These are phyloP conservation scores for Zygosaccharomyces pseudobailii DNA, from an alignment of 1,139 yeast species.

Conservation along the genomic window DNA sequence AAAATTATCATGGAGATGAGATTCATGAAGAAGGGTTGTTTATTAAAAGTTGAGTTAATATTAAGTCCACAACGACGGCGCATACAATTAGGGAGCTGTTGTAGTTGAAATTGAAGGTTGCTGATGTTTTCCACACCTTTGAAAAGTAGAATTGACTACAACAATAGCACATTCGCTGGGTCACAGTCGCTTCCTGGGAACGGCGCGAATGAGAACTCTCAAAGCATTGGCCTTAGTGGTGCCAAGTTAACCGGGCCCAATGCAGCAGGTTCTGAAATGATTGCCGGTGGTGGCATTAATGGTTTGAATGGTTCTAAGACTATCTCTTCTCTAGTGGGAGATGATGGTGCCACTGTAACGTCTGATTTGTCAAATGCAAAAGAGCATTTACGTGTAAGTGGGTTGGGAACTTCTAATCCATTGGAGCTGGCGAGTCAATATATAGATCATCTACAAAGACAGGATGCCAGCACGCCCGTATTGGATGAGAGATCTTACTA, in stretches of 20 bases:
- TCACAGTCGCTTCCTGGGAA: conserved; percentile 9
- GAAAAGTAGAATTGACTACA: conserved; percentile 29
- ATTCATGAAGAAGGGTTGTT: neutral
- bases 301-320: neutral
- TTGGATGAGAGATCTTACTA: conserved; percentile 39
- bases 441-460: conserved; percentile 36
- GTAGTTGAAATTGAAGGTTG: neutral
- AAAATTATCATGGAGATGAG: conserved; percentile 3
- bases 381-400: conserved; percentile 28
- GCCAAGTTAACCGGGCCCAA: neutral
- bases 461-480: conserved; percentile 39
- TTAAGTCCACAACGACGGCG: neutral
- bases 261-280: neutral
- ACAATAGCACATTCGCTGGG: conserved; percentile 16
- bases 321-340: conserved; percentile 2
- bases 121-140: conserved; percentile 33
- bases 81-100: neutral
- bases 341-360: conserved; percentile 5
- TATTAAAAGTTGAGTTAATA: neutral
- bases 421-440: conserved; percentile 39
- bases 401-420: conserved; percentile 31
- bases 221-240: neutral
- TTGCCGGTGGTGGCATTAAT: neutral
- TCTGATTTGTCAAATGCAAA: conserved; percentile 12
- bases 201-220: neutral